Evolutionary conservation across 345 rosid species (phyloP), one percentile per base, ranked within the genome.

Genomic region (Sonneratia alba): DNA sequence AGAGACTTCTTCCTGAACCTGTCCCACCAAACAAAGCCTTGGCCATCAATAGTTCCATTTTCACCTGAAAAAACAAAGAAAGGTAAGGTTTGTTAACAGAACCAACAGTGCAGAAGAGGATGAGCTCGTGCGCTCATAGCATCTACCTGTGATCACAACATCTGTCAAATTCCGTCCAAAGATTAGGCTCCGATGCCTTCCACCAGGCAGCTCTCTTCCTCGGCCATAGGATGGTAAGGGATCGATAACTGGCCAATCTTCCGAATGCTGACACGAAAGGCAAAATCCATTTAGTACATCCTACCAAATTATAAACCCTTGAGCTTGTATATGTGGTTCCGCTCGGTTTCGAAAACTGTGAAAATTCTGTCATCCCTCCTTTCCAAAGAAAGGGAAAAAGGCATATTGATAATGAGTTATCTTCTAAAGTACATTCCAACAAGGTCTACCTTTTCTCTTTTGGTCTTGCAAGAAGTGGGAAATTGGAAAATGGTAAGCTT

Each of bases 221-320:
- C 97, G 85, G 61, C 99, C 99, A 77, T 95, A 95, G 66, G 99
- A 95, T 59, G 99, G 97, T 71, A 95, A 82, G 53, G 99, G 92
- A 80, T 92, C 97, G 77, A 95, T 85, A 78, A 92, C 82, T 0
- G 99, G 99, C 99, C 99, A 95, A 82, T 89, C 81, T 78, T 82
- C 88, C 34, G 91, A 75, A 74, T 81, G 78, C 99, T 95, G 82
- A 78, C 79, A 80, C 65, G 73, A 38, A 70, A 59, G 64, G 64
- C 63, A 49, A 51, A 53, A 72, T 47, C 7, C 51, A 24, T 32
- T 72, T 48, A 47, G 59, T 72, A 6, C 18, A 34, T 5, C 37
- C 19, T 42, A 37, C 48, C 69, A 16, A 66, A 37, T 34, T 5
- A 32, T 15, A 32, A 18, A 12, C 34, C 38, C 66, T 62, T 37